phyloP scores from a whole-genome alignment of 805 yeast genomes.

The Metschnikowia anglica region DNA sequence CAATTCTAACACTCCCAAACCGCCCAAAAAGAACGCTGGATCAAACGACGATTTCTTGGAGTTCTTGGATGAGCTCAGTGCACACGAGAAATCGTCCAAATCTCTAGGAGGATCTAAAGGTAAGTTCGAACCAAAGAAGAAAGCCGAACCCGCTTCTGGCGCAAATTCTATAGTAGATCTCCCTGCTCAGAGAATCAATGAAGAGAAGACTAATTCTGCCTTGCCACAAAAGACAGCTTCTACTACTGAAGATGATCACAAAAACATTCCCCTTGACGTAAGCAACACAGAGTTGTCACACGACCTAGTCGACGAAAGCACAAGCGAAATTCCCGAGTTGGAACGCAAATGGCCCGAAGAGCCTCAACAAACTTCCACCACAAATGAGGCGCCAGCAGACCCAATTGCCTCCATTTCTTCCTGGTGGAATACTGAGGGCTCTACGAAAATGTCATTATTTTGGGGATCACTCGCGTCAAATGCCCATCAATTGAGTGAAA shows the following conservation, averaged over 20 bases:
- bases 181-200: not conserved
- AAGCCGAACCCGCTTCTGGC: slow-evolving; percentile 2
- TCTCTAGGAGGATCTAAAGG: slow-evolving; percentile 18
- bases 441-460: slow-evolving; percentile 59
- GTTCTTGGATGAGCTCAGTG: slow-evolving; percentile 68
- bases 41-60: slow-evolving; percentile 56
- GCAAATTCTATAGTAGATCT: not conserved
- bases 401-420: slow-evolving; percentile 64
- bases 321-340: not conserved
- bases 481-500: slow-evolving; percentile 49
- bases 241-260: not conserved
- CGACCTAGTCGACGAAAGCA: not conserved
- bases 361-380: not conserved
- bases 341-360: not conserved
- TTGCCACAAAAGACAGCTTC: not conserved
- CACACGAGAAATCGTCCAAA: slow-evolving; percentile 45
- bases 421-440: slow-evolving; percentile 77
- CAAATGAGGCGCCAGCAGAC: slow-evolving; percentile 34
- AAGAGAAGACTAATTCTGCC: not conserved
- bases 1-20: slow-evolving; percentile 21
- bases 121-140: slow-evolving; percentile 38
- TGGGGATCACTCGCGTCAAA: slow-evolving; percentile 67
- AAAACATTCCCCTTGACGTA: not conserved
- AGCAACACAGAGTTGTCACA: not conserved
- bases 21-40: slow-evolving; percentile 23